Evolutionary conservation across 148 eudicot species (phyloP), one percentile per base, ranked within the genome.

Genomic region (Camellia japonica): DNA sequence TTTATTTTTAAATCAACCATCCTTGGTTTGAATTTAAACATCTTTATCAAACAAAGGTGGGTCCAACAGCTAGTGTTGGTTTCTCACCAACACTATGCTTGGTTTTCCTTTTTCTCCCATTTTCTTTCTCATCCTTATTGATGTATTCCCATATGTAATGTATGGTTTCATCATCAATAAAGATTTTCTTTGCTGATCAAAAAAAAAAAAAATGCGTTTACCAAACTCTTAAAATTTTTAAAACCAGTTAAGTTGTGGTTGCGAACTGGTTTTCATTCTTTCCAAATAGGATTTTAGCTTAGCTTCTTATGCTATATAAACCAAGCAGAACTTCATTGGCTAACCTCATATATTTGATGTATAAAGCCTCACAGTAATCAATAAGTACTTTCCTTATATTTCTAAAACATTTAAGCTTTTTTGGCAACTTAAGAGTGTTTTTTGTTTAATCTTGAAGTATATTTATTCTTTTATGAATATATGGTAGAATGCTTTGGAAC

Each of bases 401-500:
- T 49, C 16, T 54, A 30, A 30, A 30, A 30, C 38, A 30, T 30
- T 30, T 30, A 30, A 30, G 38, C 38, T 30, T 30, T 30, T 30
- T 30, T 30, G 38, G 38, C 38, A 30, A 30, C 38, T 30, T 30
- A 30, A 30, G 38, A 30, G 38, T 30, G 38, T 30, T 30, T 30
- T 30, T 30, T 30, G 38, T 30, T 30, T 30, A 30, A 30, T 30
- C 38, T 30, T 30, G 38, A 30, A 30, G 38, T 30, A 30, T 1
- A 30, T 30, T 30, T 30, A 30, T 30, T 30, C 38, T 30, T 30
- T 30, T 30, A 30, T 68, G 52, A 65, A 55, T 68, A 66, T 4
- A 59, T 41, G 52, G 55, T 81, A 94, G 98, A 86, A 90, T 85
- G 95, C 97, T 65, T 66, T 94, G 90, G 98, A 94, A 85, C 97